Evolutionary conservation across 1,139 yeast species (phyloP).

Genomic region (Kazachstania sp.): DNA sequence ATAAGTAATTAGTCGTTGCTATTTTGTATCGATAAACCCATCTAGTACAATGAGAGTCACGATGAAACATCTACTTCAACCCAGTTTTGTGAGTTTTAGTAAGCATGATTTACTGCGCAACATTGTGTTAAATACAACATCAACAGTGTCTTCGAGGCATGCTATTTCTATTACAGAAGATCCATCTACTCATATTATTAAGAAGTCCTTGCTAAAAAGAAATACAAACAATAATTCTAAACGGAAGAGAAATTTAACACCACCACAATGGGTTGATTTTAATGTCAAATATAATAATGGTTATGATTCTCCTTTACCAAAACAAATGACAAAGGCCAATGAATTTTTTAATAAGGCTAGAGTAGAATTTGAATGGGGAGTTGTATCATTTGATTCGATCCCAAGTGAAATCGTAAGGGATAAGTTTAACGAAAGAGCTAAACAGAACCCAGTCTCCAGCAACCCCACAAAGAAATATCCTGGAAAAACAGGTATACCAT

Average conservation of each 20-base stretch:
- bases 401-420: slow-evolving; percentile 47
- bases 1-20: no score
- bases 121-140: no score
- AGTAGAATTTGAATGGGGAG: slow-evolving; percentile 52
- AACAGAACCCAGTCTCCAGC: slow-evolving; percentile 1
- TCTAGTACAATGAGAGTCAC: no score
- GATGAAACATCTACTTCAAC: no score
- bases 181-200: no score
- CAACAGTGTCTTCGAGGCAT: no score
- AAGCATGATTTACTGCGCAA: no score
- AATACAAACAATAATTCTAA: neutral
- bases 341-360: slow-evolving; percentile 40
- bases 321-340: slow-evolving; percentile 26
- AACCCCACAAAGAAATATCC: slow-evolving; percentile 9
- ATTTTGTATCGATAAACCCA: no score
- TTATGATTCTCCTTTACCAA: slow-evolving; percentile 35
- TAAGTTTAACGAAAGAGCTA: slow-evolving; percentile 12
- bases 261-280: slow-evolving; percentile 11
- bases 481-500: slow-evolving; percentile 23
- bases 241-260: neutral
- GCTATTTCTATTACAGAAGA: no score
- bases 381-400: slow-evolving; percentile 42
- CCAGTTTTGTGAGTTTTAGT: no score
- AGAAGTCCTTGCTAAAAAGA: no score
- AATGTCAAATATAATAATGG: slow-evolving; percentile 13